These are phyloP conservation scores for Melanogaster broomeanus DNA, from an alignment of 768 basidiomycete species.

Conservation along the genomic window DNA sequence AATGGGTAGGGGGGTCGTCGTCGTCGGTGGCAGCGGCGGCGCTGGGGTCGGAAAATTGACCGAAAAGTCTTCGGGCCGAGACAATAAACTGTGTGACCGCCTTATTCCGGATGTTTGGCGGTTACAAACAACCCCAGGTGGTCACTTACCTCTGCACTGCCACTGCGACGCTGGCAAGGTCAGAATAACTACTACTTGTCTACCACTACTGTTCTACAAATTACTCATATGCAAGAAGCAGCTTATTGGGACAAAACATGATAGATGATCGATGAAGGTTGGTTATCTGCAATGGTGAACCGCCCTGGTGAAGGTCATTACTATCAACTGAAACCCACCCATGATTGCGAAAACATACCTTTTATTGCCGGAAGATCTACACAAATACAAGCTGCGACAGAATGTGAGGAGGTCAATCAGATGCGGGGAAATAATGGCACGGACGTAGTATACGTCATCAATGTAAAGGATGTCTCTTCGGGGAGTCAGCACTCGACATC, in stretches of 20 bases:
- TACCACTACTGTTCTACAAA: neutral
- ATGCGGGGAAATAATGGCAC: neutral
- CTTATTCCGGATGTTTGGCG: conserved; percentile 34
- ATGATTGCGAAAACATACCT: neutral
- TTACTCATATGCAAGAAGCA: neutral
- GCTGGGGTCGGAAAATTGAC: conserved; percentile 62
- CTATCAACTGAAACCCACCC: neutral
- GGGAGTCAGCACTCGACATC: neutral
- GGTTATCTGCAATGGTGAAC: neutral
- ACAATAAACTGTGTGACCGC: conserved; percentile 35
- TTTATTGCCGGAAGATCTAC: neutral
- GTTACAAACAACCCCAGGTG: conserved; percentile 22
- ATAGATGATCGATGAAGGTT: neutral
- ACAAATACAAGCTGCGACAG: neutral
- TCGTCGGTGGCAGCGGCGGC: conserved; percentile 57
- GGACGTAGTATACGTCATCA: neutral
- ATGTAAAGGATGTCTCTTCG: neutral
- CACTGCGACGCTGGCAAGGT: neutral
- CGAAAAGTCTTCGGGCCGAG: conserved; percentile 65
- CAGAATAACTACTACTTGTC: conserved; percentile 4
- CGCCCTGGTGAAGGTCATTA: neutral
- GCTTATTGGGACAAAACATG: too few species aligned
- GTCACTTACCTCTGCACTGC: conserved; percentile 28
- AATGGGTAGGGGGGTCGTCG: conserved; percentile 36
- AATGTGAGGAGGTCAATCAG: neutral